Evolutionary conservation across 106 monocot genomes (phyloP).

Genomic region (Acanthochlamys bracteata): DNA sequence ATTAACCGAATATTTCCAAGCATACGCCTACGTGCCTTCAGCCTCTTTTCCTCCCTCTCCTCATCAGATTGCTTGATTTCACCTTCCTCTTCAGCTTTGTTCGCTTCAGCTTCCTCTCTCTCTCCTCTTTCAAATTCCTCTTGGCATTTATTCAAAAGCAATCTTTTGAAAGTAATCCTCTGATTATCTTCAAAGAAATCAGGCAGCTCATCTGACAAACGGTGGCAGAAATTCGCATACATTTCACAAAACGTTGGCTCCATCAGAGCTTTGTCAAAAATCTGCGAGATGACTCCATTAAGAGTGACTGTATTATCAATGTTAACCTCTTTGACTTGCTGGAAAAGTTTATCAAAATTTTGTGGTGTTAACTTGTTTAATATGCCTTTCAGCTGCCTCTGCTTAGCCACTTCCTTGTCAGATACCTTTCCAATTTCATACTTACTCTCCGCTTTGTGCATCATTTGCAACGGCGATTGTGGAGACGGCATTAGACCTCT

Average conservation of each 20-base stretch:
- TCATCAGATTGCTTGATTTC: constrained; percentile 44
- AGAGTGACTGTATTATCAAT: constrained; percentile 69
- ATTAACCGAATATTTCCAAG: constrained; percentile 91
- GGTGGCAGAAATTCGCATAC: constrained; percentile 89
- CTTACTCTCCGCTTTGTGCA: constrained; percentile 37
- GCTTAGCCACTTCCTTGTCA: constrained; percentile 25
- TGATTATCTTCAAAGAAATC: constrained; percentile 68
- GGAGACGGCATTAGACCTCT: constrained; percentile 19
- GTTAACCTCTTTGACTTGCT: constrained; percentile 15
- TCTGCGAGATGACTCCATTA: constrained; percentile 79
- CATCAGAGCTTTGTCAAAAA: constrained; percentile 96
- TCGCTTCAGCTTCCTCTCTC: constrained; percentile 70
- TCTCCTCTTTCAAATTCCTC: constrained; percentile 94
- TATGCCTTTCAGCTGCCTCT: constrained; percentile 30
- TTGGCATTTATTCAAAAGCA: constrained; percentile 87
- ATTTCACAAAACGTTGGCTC: constrained; percentile 98
- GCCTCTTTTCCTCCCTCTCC: constrained; percentile 59
- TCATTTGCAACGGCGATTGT: constrained; percentile 15
- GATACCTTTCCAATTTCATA: constrained; percentile 35
- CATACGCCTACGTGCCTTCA: constrained; percentile 63
- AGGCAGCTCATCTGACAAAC: constrained; percentile 60
- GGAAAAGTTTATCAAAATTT: constrained; percentile 30
- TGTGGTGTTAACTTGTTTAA: constrained; percentile 38
- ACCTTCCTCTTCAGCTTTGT: constrained; percentile 70
- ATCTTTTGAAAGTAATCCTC: constrained; percentile 72